Percentiles rank a stretch among this genome's conserved stretches.
Evolutionary conservation across 139 green algal genomes (phyloP).

Genomic region (Micractinium sp.): DNA sequence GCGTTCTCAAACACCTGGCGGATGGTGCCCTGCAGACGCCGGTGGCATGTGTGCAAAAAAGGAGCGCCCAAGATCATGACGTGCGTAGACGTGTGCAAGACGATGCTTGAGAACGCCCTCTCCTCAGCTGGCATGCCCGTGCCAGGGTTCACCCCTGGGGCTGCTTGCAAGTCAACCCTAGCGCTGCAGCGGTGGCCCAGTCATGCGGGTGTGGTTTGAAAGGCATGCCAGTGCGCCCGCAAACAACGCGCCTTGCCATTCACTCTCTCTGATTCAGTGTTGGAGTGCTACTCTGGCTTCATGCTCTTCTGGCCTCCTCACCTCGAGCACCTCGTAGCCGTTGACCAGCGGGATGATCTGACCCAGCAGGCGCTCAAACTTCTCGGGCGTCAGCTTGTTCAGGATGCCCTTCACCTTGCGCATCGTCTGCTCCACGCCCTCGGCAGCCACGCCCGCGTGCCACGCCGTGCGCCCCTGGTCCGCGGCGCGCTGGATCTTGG

Average conservation of each 20-base stretch:
- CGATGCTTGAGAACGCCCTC: too few species aligned
- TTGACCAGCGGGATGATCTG: constrained; percentile 88
- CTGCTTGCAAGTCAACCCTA: too few species aligned
- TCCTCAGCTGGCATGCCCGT: too few species aligned
- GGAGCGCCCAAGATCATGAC: too few species aligned
- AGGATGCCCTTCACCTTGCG: constrained; percentile 95
- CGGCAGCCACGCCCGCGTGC: constrained; percentile 47
- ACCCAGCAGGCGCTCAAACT: constrained; percentile 93
- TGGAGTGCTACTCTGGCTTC: too few species aligned
- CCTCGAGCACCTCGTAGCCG: constrained; percentile 61
- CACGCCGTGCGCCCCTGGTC: constrained; percentile 81
- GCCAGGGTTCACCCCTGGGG: too few species aligned
- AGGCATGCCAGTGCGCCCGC: too few species aligned
- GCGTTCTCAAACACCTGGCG: constrained; percentile 97
- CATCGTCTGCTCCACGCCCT: constrained; percentile 73
- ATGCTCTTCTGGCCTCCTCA: neutral
- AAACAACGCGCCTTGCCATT: too few species aligned
- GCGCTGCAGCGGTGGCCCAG: too few species aligned
- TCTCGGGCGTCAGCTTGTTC: constrained; percentile 99
- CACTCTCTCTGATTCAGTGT: too few species aligned
- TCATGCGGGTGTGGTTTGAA: too few species aligned
- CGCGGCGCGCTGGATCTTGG: constrained; percentile 73
- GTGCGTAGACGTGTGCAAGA: too few species aligned
- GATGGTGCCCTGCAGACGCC: constrained; percentile 77
- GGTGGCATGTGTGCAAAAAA: neutral